Evolutionary conservation across 345 rosid genomes (phyloP).

Genomic region (Geranium rotundifolium): DNA sequence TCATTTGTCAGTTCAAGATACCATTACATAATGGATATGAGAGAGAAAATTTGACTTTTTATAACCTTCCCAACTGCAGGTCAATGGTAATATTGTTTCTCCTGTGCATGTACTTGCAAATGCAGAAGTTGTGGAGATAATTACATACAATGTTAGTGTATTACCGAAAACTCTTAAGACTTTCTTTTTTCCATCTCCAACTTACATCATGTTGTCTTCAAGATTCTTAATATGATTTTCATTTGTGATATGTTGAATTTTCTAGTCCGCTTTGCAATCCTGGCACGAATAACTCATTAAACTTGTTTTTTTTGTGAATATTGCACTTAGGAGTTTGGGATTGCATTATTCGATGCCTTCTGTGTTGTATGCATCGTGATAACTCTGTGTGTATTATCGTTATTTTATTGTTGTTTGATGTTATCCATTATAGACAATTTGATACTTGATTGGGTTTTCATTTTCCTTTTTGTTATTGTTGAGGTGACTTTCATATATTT

Average conservation of each 20-base stretch:
- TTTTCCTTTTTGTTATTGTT: too few relatives aligned
- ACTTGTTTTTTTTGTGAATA: background rate
- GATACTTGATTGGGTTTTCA: too few relatives aligned
- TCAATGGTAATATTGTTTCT: conserved; percentile 89
- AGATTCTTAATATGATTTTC: background rate
- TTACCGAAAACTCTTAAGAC: background rate
- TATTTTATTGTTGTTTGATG: too few relatives aligned
- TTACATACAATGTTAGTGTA: conserved; percentile 75
- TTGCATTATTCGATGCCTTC: too few relatives aligned
- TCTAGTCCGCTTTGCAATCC: background rate
- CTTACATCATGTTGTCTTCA: background rate
- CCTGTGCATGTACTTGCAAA: conserved; percentile 74
- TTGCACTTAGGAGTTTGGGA: background rate
- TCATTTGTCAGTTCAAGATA: background rate
- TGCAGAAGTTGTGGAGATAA: conserved; percentile 98
- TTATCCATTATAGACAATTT: too few relatives aligned
- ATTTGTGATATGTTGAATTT: background rate
- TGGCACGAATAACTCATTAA: background rate
- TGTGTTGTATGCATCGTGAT: background rate
- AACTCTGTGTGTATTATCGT: background rate
- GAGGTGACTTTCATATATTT: too few relatives aligned
- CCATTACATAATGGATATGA: background rate
- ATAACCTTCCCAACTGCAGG: conserved; percentile 41
- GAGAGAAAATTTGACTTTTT: background rate
- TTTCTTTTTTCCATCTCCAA: background rate